These are phyloP conservation scores for Boletus rex-veris DNA, from an alignment of 768 basidiomycete species.

Conservation along the genomic window DNA sequence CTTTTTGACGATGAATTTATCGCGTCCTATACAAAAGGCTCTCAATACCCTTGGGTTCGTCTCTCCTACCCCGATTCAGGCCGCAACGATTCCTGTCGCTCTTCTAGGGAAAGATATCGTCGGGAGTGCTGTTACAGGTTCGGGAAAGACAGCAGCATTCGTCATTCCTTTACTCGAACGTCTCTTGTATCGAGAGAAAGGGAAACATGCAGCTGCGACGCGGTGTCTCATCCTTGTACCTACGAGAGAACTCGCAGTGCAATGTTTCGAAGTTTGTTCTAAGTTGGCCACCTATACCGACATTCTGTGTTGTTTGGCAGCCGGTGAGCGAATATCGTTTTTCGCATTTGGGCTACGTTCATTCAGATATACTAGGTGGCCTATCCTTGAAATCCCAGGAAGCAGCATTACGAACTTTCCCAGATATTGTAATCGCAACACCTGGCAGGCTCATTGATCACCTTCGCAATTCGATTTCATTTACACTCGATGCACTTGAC, in stretches of 20 bases:
- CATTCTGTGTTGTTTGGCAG: conserved; percentile 85
- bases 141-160: conserved; percentile 98
- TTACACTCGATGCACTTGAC: conserved; percentile 89
- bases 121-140: conserved; percentile 93
- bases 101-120: conserved; percentile 95
- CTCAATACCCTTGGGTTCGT: conserved; percentile 77
- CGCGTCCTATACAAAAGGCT: conserved; percentile 89
- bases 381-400: conserved; percentile 93
- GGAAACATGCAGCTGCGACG: conserved; percentile 80
- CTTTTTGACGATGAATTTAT: conserved; percentile 92
- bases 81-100: conserved; percentile 89
- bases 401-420: conserved; percentile 73
- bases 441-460: conserved; percentile 98
- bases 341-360: background rate
- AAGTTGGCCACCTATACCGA: conserved; percentile 87
- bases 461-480: conserved; percentile 90
- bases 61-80: conserved; percentile 94
- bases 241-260: conserved; percentile 93
- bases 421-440: conserved; percentile 94
- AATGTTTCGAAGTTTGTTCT: conserved; percentile 89
- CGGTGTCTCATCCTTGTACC: conserved; percentile 92
- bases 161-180: conserved; percentile 93
- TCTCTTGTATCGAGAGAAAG: conserved; percentile 86
- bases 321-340: conserved; percentile 52
- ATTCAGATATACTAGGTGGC: conserved; percentile 56